Evolutionary conservation across 2,329 filamentous ascomycete genomes (phyloP).

Genomic region (Trichoderma hamatum): DNA sequence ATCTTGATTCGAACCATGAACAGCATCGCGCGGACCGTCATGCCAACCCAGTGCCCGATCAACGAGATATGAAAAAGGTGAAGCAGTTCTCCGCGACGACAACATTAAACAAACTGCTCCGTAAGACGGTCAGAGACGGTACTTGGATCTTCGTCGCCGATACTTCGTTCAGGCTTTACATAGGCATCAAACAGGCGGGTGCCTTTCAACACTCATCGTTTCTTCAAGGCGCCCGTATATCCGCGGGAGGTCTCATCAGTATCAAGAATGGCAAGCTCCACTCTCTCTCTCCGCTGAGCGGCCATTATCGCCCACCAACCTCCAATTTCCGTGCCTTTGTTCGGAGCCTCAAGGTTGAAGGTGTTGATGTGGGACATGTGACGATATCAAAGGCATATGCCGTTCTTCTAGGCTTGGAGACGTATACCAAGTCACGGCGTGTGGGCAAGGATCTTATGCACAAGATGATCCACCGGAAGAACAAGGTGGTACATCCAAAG

Average conservation of each 20-base stretch:
- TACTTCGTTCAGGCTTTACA: conserved; percentile 80
- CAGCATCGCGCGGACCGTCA: conserved; percentile 67
- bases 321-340: conserved; percentile 84
- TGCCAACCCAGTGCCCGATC: conserved; percentile 63
- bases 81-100: conserved; percentile 71
- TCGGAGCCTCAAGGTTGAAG: conserved; percentile 68
- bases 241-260: conserved; percentile 81
- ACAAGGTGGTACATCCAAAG: conserved; percentile 64
- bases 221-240: conserved; percentile 78
- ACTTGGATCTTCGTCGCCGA: conserved; percentile 95
- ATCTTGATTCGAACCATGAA: conserved; percentile 52
- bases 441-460: conserved; percentile 60
- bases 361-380: conserved; percentile 78
- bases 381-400: conserved; percentile 82
- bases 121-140: conserved; percentile 79
- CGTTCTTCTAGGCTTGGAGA: conserved; percentile 79
- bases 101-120: conserved; percentile 76
- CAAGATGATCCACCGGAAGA: conserved; percentile 56
- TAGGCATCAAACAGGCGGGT: conserved; percentile 87
- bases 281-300: conserved; percentile 70
- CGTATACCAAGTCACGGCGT: conserved; percentile 70
- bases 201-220: conserved; percentile 93
- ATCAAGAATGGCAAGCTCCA: conserved; percentile 79
- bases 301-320: conserved; percentile 84
- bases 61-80: conserved; percentile 56